Conservation (phyloP, 371 early-diverging fungal species). For the Mucor circinelloides region DNA sequence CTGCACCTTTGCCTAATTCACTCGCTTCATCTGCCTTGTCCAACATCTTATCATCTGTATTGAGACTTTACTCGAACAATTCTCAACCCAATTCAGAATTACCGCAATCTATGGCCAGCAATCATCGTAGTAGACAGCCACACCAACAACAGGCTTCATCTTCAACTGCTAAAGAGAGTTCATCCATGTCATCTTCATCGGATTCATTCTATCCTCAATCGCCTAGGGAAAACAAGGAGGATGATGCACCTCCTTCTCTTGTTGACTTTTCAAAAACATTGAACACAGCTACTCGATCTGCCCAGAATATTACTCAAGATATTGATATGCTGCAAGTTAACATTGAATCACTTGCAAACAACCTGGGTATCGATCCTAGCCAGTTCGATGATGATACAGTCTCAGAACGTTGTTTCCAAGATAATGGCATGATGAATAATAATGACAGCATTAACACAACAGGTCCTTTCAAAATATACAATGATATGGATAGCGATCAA, state of each 20-base stretch:
- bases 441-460: background rate
- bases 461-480: background rate
- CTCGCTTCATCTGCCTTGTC: slow-evolving; percentile 14
- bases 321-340: slow-evolving; percentile 39
- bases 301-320: slow-evolving; percentile 37
- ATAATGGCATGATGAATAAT: slow-evolving; percentile 12
- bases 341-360: slow-evolving; percentile 37
- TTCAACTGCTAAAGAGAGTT: background rate
- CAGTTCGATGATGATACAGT: slow-evolving; percentile 23
- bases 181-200: background rate
- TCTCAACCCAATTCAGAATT: background rate
- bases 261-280: slow-evolving; percentile 29
- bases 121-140: background rate
- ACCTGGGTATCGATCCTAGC: slow-evolving; percentile 35
- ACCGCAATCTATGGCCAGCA: background rate
- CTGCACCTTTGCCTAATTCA: slow-evolving; percentile 9
- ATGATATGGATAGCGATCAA: background rate
- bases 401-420: slow-evolving; percentile 18
- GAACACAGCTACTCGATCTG: slow-evolving; percentile 31
- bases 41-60: slow-evolving; percentile 21
- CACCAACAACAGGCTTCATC: background rate
- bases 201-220: slow-evolving; percentile 3
- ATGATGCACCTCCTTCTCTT: background rate
- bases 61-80: slow-evolving; percentile 14
- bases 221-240: background rate